Conservation (phyloP, 129 eudicot species). For the Logfia minima region DNA sequence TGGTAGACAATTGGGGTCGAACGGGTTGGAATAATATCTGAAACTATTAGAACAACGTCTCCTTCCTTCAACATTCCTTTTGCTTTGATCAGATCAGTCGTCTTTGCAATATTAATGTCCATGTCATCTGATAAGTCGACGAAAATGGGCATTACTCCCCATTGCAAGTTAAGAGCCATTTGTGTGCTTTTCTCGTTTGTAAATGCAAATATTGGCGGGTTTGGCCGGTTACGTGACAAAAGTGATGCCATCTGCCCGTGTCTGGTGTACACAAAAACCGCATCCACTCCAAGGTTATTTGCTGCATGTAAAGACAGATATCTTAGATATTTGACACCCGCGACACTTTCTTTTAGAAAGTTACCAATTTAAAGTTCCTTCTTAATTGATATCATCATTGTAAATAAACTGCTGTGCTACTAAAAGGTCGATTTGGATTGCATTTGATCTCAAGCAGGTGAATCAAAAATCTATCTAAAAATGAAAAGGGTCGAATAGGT, state of each 20-base stretch:
- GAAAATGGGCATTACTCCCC: slow-evolving; percentile 71
- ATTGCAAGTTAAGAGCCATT: slow-evolving; percentile 50
- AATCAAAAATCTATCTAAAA: background rate
- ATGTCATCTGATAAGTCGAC: slow-evolving; percentile 68
- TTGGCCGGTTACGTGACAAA: slow-evolving; percentile 67
- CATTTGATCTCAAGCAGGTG: background rate
- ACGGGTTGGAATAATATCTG: slow-evolving; percentile 52
- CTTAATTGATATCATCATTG: background rate
- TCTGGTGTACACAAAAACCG: slow-evolving; percentile 65
- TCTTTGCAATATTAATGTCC: slow-evolving; percentile 53
- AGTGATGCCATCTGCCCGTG: slow-evolving; percentile 75
- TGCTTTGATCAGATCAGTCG: slow-evolving; percentile 44
- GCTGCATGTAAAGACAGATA: slow-evolving; percentile 41
- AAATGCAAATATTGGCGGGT: slow-evolving; percentile 72
- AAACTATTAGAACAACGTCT: slow-evolving; percentile 52
- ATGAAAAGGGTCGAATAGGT: background rate
- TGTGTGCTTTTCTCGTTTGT: slow-evolving; percentile 42
- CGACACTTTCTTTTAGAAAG: background rate
- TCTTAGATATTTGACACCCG: background rate
- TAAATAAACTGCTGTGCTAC: background rate
- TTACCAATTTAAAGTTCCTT: background rate
- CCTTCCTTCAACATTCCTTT: slow-evolving; percentile 58
- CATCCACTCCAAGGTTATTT: slow-evolving; percentile 58
- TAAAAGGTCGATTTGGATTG: background rate
- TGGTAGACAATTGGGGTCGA: slow-evolving; percentile 39